These are phyloP conservation scores for Coprinopsis marcescibilis DNA, from an alignment of 768 basidiomycete species.

Conservation along the genomic window DNA sequence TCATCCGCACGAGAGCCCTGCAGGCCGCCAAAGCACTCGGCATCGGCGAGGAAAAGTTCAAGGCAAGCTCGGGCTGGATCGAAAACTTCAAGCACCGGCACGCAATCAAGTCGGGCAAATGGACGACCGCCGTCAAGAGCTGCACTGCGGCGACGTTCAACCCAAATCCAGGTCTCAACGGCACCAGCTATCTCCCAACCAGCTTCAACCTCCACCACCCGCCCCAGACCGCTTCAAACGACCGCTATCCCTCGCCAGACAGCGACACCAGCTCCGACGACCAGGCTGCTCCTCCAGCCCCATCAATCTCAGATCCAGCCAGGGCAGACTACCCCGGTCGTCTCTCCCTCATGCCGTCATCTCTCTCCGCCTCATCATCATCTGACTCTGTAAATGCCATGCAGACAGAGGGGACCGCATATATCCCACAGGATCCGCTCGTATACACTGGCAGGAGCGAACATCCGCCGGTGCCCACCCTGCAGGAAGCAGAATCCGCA, in stretches of 20 bases:
- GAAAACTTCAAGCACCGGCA: slow-evolving; percentile 87
- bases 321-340: too few relatives aligned
- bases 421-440: slow-evolving; percentile 24
- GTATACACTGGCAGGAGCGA: slow-evolving; percentile 27
- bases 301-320: too few relatives aligned
- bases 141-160: slow-evolving; percentile 6
- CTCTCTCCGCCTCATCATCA: slow-evolving; percentile 5
- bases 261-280: background rate
- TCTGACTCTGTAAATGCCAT: background rate
- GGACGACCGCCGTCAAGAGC: slow-evolving; percentile 22
- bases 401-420: slow-evolving; percentile 8
- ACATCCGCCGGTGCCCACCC: background rate
- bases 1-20: slow-evolving; percentile 60
- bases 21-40: slow-evolving; percentile 49
- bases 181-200: slow-evolving; percentile 14
- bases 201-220: background rate
- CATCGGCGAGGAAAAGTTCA: slow-evolving; percentile 61
- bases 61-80: slow-evolving; percentile 89
- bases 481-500: slow-evolving; percentile 44
- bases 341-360: slow-evolving; percentile 5
- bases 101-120: slow-evolving; percentile 61
- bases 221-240: background rate
- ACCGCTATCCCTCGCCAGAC: background rate
- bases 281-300: too few relatives aligned
- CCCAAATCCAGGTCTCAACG: slow-evolving; percentile 11